Base-by-base conservation (phyloP, 495 filamentous ascomycete genomes). In the Aspergillus mulundensis region DNA sequence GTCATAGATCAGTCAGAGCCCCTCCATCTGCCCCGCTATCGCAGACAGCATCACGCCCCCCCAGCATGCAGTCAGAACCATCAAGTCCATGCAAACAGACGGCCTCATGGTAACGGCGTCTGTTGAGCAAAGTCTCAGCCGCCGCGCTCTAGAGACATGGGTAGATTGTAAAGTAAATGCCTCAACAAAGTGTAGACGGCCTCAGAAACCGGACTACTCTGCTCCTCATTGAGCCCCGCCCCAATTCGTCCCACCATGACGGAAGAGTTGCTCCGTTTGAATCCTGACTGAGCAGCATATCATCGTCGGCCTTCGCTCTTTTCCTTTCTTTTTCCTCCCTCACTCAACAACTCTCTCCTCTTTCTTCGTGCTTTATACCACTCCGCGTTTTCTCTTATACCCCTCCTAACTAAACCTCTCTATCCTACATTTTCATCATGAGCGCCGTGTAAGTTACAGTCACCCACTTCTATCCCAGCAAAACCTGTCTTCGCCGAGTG, bases 381-480 rank as follows among this genome's bases (percentile, higher is more conserved):
- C n/a, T 51, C 39, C 25, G 10, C 21, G 19, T 38, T 41, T 34
- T 51, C 51, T 55, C 46, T 43, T 24, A 16, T 51, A 47, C 42
- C 55, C 23, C 30, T 57, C 24, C 39, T 40, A 32, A 47, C 30
- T 45, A 42, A 38, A 54, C 14, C 24, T 55, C 38, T 50, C 38
- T 15, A 36, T 14, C 32, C 32, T 60, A 42, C 53, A 21, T 56
- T 53, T 64, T 62, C 70, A 73, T 64, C 55, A 81, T 80, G 77
- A 66, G 73, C 54, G 82, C 80, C 77, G 74, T 81, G 82, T 84
- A 77, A 83, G 82, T 84, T 45, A 41, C 41, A 23, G 40, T 36
- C 45, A 25, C 18, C 18, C 20, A 10, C 20, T n/a, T 19, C 15
- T 45, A 32, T 28, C 32, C 38, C 34, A 38, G 51, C 32, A 23